Evolutionary conservation across 306 rosid genomes (phyloP).

Genomic region (Leucaena leucocephala): DNA sequence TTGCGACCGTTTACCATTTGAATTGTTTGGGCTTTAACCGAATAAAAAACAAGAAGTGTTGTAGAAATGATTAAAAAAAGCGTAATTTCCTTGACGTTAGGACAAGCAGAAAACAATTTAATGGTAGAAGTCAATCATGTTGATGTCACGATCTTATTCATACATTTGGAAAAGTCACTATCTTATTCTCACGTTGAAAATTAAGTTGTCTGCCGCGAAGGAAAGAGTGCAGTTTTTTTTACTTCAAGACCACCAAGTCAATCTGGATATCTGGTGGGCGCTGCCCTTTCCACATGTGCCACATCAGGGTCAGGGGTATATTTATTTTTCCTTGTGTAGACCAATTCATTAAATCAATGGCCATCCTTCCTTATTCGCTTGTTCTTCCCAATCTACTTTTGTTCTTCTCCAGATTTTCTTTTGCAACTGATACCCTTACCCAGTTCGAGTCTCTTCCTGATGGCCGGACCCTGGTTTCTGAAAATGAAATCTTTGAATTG

Average conservation of each 20-base stretch:
- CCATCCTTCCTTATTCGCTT: background rate
- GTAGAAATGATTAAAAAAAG: too few species aligned
- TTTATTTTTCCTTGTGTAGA: background rate
- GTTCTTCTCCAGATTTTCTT: background rate
- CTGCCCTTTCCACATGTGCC: background rate
- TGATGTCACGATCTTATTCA: background rate
- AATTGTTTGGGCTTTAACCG: too few species aligned
- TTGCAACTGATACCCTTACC: background rate
- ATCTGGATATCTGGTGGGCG: background rate
- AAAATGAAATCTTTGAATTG: conserved; percentile 14
- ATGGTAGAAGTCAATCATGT: background rate
- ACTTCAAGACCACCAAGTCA: background rate
- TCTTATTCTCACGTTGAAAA: too few species aligned
- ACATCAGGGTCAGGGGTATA: background rate
- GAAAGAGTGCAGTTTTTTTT: too few species aligned
- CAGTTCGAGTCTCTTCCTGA: background rate
- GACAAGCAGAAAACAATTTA: background rate
- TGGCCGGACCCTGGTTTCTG: background rate
- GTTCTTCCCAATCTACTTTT: background rate
- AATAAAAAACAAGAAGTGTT: too few species aligned
- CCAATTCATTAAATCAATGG: background rate
- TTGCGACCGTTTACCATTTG: background rate
- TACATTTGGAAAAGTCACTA: too few species aligned
- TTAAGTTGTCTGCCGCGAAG: too few species aligned
- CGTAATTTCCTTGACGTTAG: background rate